phyloP scores from a whole-genome alignment of 2,329 filamentous ascomycete genomes.

The Pyricularia pennisetigena region DNA sequence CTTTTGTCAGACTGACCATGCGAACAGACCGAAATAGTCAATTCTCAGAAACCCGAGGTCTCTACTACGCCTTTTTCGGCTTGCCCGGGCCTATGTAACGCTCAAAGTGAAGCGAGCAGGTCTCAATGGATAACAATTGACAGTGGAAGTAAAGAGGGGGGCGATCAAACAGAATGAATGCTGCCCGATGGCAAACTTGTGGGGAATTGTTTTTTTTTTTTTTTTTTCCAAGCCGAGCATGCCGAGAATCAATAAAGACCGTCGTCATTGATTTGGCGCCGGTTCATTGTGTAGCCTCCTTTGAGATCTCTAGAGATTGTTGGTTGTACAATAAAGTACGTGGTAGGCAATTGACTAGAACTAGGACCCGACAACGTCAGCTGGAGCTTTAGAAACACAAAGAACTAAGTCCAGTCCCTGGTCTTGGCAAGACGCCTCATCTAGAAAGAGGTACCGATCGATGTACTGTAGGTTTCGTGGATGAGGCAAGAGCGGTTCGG shows the following conservation, averaged over 20 bases:
- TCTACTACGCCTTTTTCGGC: neutral
- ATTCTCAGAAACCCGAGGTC: neutral
- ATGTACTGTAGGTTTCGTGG: neutral
- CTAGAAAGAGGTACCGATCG: neutral
- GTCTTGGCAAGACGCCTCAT: neutral
- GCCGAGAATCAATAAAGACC: neutral
- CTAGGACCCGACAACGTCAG: neutral
- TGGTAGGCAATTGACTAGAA: neutral
- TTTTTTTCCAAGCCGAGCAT: neutral
- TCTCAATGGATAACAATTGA: neutral
- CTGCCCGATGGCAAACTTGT: neutral
- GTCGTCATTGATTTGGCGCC: neutral
- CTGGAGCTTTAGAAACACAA: neutral
- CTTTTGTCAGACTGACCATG: neutral
- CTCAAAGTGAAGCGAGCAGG: neutral
- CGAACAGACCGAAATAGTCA: neutral
- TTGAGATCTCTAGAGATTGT: neutral
- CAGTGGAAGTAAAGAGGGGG: neutral
- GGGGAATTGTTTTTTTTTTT: too few species aligned
- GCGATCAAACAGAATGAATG: neutral
- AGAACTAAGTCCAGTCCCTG: neutral
- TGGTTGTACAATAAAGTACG: neutral
- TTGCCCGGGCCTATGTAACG: neutral
- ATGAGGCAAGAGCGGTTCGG: neutral
- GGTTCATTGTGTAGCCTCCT: neutral